A percentile compares a stretch with the other conserved stretches of the same genome.
Evolutionary conservation across 345 rosid species (phyloP).

Genomic region (Lagerstroemia speciosa): DNA sequence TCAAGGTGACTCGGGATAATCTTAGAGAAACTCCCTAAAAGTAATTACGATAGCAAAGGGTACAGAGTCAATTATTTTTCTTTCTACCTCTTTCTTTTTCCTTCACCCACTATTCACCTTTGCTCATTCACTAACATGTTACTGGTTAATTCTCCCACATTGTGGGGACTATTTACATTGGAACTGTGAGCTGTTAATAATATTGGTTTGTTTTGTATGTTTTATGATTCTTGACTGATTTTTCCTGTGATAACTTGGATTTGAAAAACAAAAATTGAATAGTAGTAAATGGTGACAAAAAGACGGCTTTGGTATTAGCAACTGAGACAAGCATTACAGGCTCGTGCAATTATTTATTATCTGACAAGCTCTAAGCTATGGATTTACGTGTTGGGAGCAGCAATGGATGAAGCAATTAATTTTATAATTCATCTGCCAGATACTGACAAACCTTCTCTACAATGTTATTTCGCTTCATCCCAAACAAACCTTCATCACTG

Average conservation of each 20-base stretch:
- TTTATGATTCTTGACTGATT: background rate
- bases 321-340: slow-evolving; percentile 2
- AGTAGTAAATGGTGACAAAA: background rate
- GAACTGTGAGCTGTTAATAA: slow-evolving; percentile 27
- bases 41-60: background rate
- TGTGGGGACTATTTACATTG: slow-evolving; percentile 24
- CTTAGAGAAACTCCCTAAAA: too few relatives aligned
- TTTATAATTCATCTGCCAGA: slow-evolving; percentile 7
- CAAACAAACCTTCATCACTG: background rate
- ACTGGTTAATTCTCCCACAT: slow-evolving; percentile 12
- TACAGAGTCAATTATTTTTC: background rate
- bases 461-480: slow-evolving; percentile 7
- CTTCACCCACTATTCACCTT: background rate
- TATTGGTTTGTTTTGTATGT: slow-evolving; percentile 10
- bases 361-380: too few relatives aligned
- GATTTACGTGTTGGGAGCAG: slow-evolving; percentile 27
- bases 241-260: background rate
- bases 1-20: too few relatives aligned
- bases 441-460: slow-evolving; percentile 15
- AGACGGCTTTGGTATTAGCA: slow-evolving; percentile 10
- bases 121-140: slow-evolving; percentile 4
- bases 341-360: background rate
- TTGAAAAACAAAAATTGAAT: background rate
- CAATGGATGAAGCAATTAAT: background rate
- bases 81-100: background rate